phyloP scores from a whole-genome alignment of 2,329 filamentous ascomycete species.

The Scedosporium aurantiacum region DNA sequence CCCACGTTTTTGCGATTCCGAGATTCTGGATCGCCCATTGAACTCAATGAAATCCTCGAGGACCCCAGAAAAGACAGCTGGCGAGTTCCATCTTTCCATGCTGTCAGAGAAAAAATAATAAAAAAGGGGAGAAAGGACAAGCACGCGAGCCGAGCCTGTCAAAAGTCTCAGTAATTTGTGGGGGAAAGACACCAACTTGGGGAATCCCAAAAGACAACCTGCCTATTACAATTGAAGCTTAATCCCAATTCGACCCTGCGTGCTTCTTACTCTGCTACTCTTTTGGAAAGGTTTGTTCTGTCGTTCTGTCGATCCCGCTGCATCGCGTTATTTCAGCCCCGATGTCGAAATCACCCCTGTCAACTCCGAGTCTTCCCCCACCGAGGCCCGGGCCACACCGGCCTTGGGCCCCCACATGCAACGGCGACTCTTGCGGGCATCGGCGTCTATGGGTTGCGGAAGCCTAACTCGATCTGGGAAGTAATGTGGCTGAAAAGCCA shows the following conservation, averaged over 20 bases:
- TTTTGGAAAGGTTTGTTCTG: not conserved
- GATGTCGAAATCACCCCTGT: slow-evolving; percentile 6
- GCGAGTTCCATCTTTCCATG: too few species aligned
- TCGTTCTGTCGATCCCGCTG: not conserved
- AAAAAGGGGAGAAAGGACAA: too few species aligned
- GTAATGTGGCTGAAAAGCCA: too few species aligned
- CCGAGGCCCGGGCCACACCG: not conserved
- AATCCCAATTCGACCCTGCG: not conserved
- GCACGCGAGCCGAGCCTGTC: not conserved
- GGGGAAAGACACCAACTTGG: not conserved
- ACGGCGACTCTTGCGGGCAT: too few species aligned
- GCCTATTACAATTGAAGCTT: too few species aligned
- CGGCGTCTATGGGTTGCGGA: not conserved
- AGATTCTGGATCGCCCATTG: not conserved
- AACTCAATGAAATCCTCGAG: not conserved
- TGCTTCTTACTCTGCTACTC: not conserved
- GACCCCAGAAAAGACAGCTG: not conserved
- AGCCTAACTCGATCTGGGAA: not conserved
- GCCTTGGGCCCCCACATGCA: not conserved
- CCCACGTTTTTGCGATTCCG: not conserved
- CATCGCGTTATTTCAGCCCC: slow-evolving; percentile 5
- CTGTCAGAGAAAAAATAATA: too few species aligned
- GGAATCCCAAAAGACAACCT: not conserved
- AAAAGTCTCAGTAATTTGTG: not conserved
- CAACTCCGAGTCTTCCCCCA: not conserved